Conservation (phyloP, 192 early-diverging fungal genomes). For the Backusella macrospora region DNA sequence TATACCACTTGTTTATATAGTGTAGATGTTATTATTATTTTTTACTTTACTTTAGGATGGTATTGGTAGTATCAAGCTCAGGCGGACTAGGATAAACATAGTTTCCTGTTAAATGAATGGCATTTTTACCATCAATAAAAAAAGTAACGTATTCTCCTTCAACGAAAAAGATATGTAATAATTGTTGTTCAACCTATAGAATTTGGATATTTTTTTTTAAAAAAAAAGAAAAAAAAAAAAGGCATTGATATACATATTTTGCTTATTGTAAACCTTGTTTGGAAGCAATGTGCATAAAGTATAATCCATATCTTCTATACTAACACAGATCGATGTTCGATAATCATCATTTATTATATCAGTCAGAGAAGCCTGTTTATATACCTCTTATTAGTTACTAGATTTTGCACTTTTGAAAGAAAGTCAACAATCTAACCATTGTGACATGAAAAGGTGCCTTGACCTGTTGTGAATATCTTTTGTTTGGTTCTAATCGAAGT, state of each 20-base stretch:
- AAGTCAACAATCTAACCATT: slow-evolving; percentile 48
- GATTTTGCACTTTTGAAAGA: background rate
- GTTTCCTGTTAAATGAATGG: slow-evolving; percentile 72
- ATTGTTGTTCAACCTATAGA: slow-evolving; percentile 68
- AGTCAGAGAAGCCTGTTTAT: slow-evolving; percentile 67
- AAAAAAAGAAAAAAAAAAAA: too few relatives aligned
- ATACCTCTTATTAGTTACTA: background rate
- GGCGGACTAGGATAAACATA: slow-evolving; percentile 48
- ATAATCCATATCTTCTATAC: slow-evolving; percentile 70
- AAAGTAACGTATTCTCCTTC: slow-evolving; percentile 86
- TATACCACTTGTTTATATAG: too few relatives aligned
- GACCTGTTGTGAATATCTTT: slow-evolving; percentile 76
- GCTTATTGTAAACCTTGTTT: slow-evolving; percentile 45
- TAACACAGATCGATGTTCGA: slow-evolving; percentile 69
- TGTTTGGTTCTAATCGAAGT: slow-evolving; percentile 68
- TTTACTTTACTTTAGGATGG: slow-evolving; percentile 42
- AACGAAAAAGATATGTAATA: slow-evolving; percentile 62
- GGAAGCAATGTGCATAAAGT: slow-evolving; percentile 82
- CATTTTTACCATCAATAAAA: slow-evolving; percentile 60
- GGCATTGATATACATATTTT: background rate
- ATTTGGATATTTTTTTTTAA: background rate
- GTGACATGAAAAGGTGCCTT: slow-evolving; percentile 76
- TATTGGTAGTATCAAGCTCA: slow-evolving; percentile 20
- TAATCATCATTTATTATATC: slow-evolving; percentile 45
- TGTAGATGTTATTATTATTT: too few relatives aligned